These are phyloP conservation scores for Chlamydomonas sphaeroides DNA, from an alignment of 139 green algal species.

Conservation along the genomic window DNA sequence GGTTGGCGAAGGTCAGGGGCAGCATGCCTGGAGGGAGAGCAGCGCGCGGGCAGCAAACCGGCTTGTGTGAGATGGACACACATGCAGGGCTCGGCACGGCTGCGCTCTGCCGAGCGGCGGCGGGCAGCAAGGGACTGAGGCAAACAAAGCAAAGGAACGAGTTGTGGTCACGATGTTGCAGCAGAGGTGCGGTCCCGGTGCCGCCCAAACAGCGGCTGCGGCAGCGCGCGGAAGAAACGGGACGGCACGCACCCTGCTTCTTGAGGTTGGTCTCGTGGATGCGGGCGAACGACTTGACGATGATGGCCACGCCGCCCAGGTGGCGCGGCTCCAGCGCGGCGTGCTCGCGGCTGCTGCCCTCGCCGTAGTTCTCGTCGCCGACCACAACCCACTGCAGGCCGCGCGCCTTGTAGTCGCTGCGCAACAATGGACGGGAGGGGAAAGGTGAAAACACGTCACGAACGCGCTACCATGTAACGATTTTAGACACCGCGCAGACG, in stretches of 20 bases:
- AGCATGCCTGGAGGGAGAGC: constrained; percentile 73
- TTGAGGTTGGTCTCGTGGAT: constrained; percentile 99
- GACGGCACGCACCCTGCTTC: constrained; percentile 87
- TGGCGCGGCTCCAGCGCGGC: constrained; percentile 95
- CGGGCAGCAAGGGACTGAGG: no score
- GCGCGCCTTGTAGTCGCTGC: constrained; percentile 84
- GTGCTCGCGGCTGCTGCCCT: constrained; percentile 92
- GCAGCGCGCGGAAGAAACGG: no score
- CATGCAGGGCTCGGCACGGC: no score
- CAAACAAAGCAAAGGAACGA: no score
- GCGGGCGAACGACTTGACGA: constrained; percentile 95
- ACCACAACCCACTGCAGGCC: constrained; percentile 88
- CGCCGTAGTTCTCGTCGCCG: constrained; percentile 94
- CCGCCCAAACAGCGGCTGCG: no score
- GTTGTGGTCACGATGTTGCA: no score
- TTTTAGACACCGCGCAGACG: no score
- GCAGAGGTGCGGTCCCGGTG: no score
- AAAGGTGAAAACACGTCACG: constrained; percentile 8
- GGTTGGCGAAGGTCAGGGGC: constrained; percentile 89
- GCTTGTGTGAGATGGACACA: no score
- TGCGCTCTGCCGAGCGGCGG: no score
- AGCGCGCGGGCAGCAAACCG: no score
- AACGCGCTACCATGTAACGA: not conserved
- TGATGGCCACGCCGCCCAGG: constrained; percentile 88
- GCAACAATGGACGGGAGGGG: constrained; percentile 57